Base-by-base conservation (phyloP, 2,329 filamentous ascomycete species). In the Diaporthe capsici region DNA sequence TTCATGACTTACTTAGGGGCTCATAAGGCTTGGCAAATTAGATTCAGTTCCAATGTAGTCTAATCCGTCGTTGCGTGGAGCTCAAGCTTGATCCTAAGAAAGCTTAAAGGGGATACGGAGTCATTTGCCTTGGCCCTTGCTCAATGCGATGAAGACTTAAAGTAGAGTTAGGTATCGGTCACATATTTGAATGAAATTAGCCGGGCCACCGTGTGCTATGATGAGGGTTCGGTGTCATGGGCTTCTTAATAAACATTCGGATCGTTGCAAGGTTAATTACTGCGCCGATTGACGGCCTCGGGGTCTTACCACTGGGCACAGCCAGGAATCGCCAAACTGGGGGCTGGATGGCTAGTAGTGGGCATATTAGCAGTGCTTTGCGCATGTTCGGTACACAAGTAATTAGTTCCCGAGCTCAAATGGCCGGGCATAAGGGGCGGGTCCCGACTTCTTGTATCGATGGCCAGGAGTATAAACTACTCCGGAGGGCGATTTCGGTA, bases 71-170 rank as follows among this genome's bases (percentile, higher is more conserved):
- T 53, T 53, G 47, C 63, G 63, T 68, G 63, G 63, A 68, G 63
- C 63, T 68, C 63, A 53, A 53, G 31, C 47, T 68, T 68, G 47
- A 25, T 68, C 47, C 63, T 42, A 53, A 53, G 31, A 53, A 68
- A 68, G 31, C 47, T 68, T 53, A 39, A 68, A 37, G 44, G 47
- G 13, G 31, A 49, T 4, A 68, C 63, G 47, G 63, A 68, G 63
- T 68, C 47, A 68, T 47, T 34, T 12, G 6, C 60, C 25, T 68
- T 34, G 34, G 63, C 47, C 13, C n/a, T 28, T 22, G 20, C 47
- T 53, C 20, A 13, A 20, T 39, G 47, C 12, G 2, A 9, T 12
- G 47, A 1, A 37, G 12, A 15, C 34, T 22, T 22, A 13, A 28
- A 39, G 13, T 22, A 37, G 4, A 25, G 31, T 28, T 31, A 68